A percentile compares a stretch with the other conserved stretches of the same genome.
phyloP scores from a whole-genome alignment of 169 alveolate species.

The Cyclospora cayetanensis region DNA sequence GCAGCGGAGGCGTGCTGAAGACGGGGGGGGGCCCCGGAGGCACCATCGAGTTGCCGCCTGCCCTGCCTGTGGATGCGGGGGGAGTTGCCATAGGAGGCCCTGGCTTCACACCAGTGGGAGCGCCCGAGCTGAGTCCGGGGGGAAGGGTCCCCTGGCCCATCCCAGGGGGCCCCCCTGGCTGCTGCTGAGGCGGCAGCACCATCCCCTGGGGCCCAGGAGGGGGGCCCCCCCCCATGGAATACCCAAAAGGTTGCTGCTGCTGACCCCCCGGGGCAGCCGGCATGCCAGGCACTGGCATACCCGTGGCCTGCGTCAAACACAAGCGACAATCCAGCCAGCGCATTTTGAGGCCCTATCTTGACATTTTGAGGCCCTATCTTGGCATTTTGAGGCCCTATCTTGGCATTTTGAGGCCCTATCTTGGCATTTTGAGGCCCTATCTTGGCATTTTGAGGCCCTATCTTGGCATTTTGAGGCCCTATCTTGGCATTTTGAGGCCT shows the following conservation, averaged over 20 bases:
- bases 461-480: too few species aligned
- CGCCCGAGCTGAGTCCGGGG: neutral
- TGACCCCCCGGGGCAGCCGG: neutral
- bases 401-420: too few species aligned
- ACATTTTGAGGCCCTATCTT: too few species aligned
- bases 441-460: too few species aligned
- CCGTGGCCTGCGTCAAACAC: neutral
- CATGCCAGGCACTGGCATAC: neutral
- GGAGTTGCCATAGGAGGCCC: neutral
- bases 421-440: too few species aligned
- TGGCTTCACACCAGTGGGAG: too few species aligned
- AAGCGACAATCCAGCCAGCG: too few species aligned
- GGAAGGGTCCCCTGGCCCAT: neutral
- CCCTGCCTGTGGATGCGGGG: neutral
- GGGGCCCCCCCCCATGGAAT: neutral
- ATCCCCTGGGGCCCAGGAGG: neutral
- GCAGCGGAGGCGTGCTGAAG: slow-evolving; percentile 45
- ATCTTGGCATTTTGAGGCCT: too few species aligned
- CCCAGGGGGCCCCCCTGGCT: neutral
- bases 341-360: too few species aligned
- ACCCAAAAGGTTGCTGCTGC: neutral
- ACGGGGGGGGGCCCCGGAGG: slow-evolving; percentile 49
- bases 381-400: too few species aligned
- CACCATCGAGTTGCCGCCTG: neutral
- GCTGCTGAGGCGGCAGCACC: neutral